These are phyloP conservation scores for Ilyonectria mors-panacis DNA, from an alignment of 2,329 filamentous ascomycete genomes.

Conservation along the genomic window DNA sequence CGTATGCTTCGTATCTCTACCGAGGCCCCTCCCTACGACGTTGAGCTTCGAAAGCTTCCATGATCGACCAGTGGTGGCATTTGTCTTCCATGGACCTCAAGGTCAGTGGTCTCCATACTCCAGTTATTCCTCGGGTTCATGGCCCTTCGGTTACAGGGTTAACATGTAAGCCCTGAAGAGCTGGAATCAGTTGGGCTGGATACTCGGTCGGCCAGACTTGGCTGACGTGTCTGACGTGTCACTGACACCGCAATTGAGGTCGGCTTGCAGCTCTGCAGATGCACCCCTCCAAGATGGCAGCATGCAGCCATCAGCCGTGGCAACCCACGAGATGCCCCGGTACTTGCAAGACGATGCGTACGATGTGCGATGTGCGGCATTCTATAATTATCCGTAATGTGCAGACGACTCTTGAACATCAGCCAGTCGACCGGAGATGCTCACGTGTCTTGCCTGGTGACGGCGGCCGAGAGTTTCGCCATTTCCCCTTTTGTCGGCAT, in stretches of 20 bases:
- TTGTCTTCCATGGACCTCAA: not conserved
- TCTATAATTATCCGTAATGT: constrained; percentile 29
- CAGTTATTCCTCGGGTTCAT: not conserved
- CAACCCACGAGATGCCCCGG: constrained; percentile 21
- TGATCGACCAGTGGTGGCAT: not conserved
- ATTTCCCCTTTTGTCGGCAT: constrained; percentile 15
- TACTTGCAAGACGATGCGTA: constrained; percentile 18
- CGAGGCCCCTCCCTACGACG: not conserved
- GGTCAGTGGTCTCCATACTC: not conserved
- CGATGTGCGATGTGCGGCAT: constrained; percentile 13
- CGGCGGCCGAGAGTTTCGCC: constrained; percentile 4
- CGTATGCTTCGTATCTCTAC: constrained; percentile 11
- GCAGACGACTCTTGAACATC: not conserved
- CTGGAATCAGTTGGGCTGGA: constrained; percentile 10
- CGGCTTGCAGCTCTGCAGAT: constrained; percentile 23
- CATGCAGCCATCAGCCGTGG: constrained; percentile 19
- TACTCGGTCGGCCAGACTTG: constrained; percentile 12
- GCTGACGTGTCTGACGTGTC: constrained; percentile 43
- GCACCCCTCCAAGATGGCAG: constrained; percentile 17
- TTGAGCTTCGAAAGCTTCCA: constrained; percentile 1
- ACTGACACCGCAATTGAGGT: constrained; percentile 21
- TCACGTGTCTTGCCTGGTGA: constrained; percentile 20
- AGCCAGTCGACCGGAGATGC: constrained; percentile 9
- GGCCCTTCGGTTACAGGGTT: not conserved
- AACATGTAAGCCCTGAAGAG: constrained; percentile 5